Evolutionary conservation across 352 stramenopile species (phyloP).

Genomic region (Pythium sp.): DNA sequence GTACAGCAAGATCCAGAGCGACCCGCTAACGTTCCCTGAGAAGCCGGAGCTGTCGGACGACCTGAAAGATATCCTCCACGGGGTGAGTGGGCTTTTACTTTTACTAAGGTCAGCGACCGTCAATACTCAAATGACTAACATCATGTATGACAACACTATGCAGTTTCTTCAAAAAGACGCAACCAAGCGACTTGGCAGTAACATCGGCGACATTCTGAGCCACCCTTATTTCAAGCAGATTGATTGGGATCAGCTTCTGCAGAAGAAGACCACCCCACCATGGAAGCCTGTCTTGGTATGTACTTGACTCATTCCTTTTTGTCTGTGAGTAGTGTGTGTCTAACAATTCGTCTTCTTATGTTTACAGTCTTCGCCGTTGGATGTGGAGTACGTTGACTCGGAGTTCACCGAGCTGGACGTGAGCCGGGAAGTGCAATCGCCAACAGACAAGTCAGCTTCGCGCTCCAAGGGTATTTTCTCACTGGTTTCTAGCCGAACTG

Average conservation of each 20-base stretch:
- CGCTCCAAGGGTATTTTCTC: constrained; percentile 84
- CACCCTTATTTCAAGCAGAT: constrained; percentile 79
- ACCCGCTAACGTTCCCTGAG: constrained; percentile 74
- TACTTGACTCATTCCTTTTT: not conserved
- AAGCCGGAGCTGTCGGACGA: constrained; percentile 67
- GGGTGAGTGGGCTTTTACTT: constrained; percentile 26
- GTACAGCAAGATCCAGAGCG: constrained; percentile 92
- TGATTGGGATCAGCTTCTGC: constrained; percentile 83
- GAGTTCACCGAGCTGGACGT: constrained; percentile 88
- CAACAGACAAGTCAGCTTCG: constrained; percentile 72
- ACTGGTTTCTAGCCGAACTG: constrained; percentile 63
- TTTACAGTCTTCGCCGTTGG: constrained; percentile 61
- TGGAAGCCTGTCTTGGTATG: constrained; percentile 80
- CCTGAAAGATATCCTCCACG: constrained; percentile 76
- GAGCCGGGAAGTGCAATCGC: constrained; percentile 76
- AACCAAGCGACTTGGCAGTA: constrained; percentile 82
- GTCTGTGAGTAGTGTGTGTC: not conserved
- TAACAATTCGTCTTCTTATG: not conserved
- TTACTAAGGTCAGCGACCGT: not conserved
- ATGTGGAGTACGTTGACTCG: constrained; percentile 84
- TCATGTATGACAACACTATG: not conserved
- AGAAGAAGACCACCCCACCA: constrained; percentile 81
- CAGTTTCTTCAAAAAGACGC: constrained; percentile 87
- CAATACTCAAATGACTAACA: not conserved
- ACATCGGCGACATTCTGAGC: constrained; percentile 84